phyloP scores from a whole-genome alignment of 2,329 filamentous ascomycete species.

The Macrophomina pseudophaseolina region DNA sequence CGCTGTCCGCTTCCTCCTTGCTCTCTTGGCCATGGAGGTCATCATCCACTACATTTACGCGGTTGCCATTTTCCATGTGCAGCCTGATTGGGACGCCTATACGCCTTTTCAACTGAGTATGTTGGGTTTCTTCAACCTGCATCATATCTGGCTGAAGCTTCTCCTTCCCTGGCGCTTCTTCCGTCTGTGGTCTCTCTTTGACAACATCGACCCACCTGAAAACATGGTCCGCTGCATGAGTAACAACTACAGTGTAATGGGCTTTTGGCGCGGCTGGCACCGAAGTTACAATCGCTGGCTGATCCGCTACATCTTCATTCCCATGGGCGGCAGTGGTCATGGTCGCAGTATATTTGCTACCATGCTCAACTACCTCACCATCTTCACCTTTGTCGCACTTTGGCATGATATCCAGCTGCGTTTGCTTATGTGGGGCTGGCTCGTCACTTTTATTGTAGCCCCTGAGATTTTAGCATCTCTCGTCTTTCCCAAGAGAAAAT shows the following conservation, averaged over 20 bases:
- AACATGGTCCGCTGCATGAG: constrained; percentile 98
- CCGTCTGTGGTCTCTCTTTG: constrained; percentile 90
- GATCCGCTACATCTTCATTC: constrained; percentile 90
- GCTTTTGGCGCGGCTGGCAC: constrained; percentile 98
- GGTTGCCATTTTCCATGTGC: constrained; percentile 84
- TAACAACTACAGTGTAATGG: constrained; percentile 87
- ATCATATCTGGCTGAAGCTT: constrained; percentile 97
- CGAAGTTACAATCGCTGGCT: constrained; percentile 94
- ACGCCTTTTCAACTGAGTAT: constrained; percentile 86
- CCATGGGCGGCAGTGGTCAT: constrained; percentile 72
- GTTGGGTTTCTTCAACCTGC: constrained; percentile 93
- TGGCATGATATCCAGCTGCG: constrained; percentile 97
- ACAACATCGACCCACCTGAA: constrained; percentile 92
- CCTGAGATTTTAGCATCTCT: constrained; percentile 78
- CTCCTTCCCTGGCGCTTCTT: constrained; percentile 98
- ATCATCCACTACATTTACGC: constrained; percentile 92
- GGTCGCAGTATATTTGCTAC: constrained; percentile 68
- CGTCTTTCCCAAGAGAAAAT: constrained; percentile 75
- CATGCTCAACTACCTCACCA: constrained; percentile 76
- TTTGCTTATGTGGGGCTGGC: constrained; percentile 94
- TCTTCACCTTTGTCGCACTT: constrained; percentile 95
- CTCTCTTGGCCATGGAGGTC: constrained; percentile 82
- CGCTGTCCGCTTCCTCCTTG: constrained; percentile 78
- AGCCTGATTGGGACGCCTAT: constrained; percentile 81
- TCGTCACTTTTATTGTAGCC: constrained; percentile 90